A percentile compares a stretch with the other conserved stretches of the same genome.
phyloP scores from a whole-genome alignment of 2,329 filamentous ascomycete species.

The Colletotrichum cordylinicola region DNA sequence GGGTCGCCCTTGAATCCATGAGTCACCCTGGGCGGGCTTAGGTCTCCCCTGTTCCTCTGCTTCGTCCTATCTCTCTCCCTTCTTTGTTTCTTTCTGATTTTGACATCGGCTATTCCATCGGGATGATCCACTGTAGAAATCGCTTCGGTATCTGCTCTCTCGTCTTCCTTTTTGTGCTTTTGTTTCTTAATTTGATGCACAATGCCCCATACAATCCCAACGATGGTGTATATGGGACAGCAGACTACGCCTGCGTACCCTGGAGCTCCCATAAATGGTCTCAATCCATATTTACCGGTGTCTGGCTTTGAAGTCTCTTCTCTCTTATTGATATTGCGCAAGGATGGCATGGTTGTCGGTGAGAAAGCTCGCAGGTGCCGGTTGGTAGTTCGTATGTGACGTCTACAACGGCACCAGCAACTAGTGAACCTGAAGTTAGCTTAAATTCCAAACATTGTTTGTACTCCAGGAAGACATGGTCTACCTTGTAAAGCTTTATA shows the following conservation, averaged over 20 bases:
- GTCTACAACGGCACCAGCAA: background rate
- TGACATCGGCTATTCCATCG: background rate
- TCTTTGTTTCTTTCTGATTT: background rate
- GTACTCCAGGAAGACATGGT: background rate
- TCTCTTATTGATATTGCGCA: background rate
- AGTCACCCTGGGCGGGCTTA: background rate
- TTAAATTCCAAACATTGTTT: background rate
- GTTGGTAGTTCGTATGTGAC: background rate
- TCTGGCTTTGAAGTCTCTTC: background rate
- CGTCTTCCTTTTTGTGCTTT: background rate
- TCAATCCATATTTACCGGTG: background rate
- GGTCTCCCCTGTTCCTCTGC: background rate
- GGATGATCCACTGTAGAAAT: background rate
- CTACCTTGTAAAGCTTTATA: background rate
- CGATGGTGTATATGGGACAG: background rate
- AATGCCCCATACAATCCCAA: background rate
- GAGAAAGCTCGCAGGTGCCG: background rate
- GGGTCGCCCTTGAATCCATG: background rate
- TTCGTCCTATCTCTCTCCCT: background rate
- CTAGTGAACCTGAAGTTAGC: background rate
- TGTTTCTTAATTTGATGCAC: background rate
- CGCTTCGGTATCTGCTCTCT: background rate
- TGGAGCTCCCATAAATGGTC: background rate
- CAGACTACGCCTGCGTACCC: background rate
- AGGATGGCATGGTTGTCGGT: background rate